Evolutionary conservation across 2,329 filamentous ascomycete genomes (phyloP), one percentile per base, ranked within the genome.

Genomic region (Epichloe sp.): DNA sequence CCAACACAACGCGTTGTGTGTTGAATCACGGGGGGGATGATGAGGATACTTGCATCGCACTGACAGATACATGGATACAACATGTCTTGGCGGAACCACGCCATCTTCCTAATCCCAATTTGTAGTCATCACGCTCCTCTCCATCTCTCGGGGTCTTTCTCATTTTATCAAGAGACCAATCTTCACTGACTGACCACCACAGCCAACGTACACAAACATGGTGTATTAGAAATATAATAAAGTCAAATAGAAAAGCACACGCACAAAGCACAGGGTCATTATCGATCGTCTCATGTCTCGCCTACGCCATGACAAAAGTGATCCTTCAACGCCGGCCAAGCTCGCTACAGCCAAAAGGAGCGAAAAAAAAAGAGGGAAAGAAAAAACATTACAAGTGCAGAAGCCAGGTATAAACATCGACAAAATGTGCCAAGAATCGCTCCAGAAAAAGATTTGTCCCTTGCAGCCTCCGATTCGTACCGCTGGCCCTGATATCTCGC

Each of bases 351-450:
- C 47, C 45, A 50, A 49, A 52, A 55, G 52, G 57, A 50, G 53
- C 54, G 45, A 55, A 49, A 44, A 44, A 44, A 44, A 45, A 26
- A 50, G 41, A 37, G 38, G 45, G 45, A 15, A 48, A 38, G 19
- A 52, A 19, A 19, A 46, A n/a, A 5, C 2, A 34, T 53, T 55
- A 52, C 50, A 54, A 53, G 57, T 49, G 53, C 55, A 49, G 55
- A 17, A 8, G n/a, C 38, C 38, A 55, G 50, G 57, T 53, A 54
- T 49, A 53, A 53, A 59, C 52, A 42, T 17, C 2, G 34, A 31
- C 7, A 55, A 56, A 36, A 44, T 8, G n/a, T 44, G 40, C 19
- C 21, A 42, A 51, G 19, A 38, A 47, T 15, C 35, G 37, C 23
- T n/a, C 15, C 14, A 14, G 47, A 36, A 31, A 42, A 47, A 37